Conservation (phyloP, 352 stramenopile genomes). For the Phytophthora pistaciae region DNA sequence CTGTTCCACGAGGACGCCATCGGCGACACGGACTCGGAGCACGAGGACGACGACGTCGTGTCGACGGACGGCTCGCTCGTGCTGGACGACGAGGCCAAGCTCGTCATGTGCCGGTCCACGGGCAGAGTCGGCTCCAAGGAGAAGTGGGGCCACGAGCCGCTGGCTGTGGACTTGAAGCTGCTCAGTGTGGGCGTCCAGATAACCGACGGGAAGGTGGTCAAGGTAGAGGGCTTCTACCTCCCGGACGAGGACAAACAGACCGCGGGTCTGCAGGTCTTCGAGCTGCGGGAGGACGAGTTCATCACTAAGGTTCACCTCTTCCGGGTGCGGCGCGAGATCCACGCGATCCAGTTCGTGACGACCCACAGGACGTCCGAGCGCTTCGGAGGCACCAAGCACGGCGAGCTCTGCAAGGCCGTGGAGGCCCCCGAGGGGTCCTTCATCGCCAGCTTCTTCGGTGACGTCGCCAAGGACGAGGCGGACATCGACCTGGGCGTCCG, state of each 20-base stretch:
- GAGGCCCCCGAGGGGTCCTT: constrained; percentile 35
- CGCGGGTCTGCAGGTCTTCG: constrained; percentile 4
- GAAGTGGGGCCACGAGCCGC: constrained; percentile 28
- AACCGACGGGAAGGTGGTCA: constrained; percentile 16
- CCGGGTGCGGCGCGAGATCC: constrained; percentile 35
- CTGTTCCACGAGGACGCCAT: constrained; percentile 45
- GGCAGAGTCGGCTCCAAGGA: constrained; percentile 30
- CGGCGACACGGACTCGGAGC: constrained; percentile 34
- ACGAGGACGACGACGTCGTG: constrained; percentile 34
- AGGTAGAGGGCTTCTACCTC: constrained; percentile 30
- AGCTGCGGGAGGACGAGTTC: constrained; percentile 20
- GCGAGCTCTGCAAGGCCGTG: constrained; percentile 42
- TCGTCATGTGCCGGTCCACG: constrained; percentile 27
- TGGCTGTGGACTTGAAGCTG: constrained; percentile 26
- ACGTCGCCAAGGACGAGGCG: constrained; percentile 22
- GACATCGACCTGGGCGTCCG: constrained; percentile 35
- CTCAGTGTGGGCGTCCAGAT: constrained; percentile 22
- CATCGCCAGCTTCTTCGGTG: constrained; percentile 41
- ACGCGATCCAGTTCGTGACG: constrained; percentile 42
- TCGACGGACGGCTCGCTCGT: constrained; percentile 30
- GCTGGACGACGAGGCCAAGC: constrained; percentile 25
- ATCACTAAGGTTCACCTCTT: constrained; percentile 41
- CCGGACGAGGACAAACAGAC: background rate
- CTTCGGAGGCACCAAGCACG: constrained; percentile 27
- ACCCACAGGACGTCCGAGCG: constrained; percentile 30